Evolutionary conservation across 331 rosid species (phyloP).

Genomic region (Dryas integrifolia): DNA sequence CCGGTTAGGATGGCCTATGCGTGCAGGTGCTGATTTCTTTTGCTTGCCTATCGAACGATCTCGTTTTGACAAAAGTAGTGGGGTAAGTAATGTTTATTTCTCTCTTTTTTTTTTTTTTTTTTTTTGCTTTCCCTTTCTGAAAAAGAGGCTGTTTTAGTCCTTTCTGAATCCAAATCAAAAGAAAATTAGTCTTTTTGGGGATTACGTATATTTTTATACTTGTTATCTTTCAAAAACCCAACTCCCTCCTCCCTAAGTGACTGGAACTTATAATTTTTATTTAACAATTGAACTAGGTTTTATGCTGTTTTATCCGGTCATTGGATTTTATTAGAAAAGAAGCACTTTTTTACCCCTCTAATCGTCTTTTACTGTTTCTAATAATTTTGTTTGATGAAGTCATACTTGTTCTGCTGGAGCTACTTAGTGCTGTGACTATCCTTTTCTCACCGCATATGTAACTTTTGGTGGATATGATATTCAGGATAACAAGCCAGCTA

Average conservation of each 20-base stretch:
- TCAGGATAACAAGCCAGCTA: constrained; percentile 67
- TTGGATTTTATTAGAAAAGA: too few species aligned
- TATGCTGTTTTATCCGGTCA: too few species aligned
- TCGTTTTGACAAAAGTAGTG: constrained; percentile 45
- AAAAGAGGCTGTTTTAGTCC: not conserved
- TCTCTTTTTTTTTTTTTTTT: not conserved
- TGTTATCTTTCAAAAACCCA: too few species aligned
- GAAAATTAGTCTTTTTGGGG: constrained; percentile 3
- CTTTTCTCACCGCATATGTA: not conserved
- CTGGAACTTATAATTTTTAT: not conserved
- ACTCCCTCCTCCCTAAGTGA: not conserved
- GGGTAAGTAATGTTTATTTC: constrained; percentile 43
- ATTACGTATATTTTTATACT: not conserved
- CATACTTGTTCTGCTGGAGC: not conserved
- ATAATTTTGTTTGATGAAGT: not conserved
- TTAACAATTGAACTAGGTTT: too few species aligned
- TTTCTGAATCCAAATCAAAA: not conserved
- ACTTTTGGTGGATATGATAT: constrained; percentile 21
- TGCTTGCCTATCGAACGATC: constrained; percentile 30
- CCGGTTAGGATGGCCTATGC: constrained; percentile 99
- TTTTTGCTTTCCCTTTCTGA: not conserved
- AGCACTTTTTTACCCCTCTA: too few species aligned
- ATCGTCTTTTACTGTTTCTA: not conserved
- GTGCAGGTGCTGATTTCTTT: constrained; percentile 93
- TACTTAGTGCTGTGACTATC: not conserved